phyloP scores from a whole-genome alignment of 169 alveolate species.

The Cryptosporidium parvum region DNA sequence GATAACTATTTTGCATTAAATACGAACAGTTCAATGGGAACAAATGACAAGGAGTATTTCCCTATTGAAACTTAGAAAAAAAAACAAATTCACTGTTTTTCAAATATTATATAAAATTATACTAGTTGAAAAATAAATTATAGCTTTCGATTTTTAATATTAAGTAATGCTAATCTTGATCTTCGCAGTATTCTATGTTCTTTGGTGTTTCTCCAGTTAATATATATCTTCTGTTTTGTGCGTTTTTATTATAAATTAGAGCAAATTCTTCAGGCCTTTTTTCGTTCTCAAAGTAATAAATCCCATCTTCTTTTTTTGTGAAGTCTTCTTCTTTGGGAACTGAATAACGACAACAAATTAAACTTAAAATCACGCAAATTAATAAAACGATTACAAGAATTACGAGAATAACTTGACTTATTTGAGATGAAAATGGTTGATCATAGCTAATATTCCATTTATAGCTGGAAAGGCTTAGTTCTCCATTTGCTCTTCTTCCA shows the following conservation, averaged over 20 bases:
- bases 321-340: conserved; percentile 61
- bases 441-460: conserved; percentile 10
- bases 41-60: conserved; percentile 23
- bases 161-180: conserved; percentile 5
- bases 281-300: conserved; percentile 38
- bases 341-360: conserved; percentile 33
- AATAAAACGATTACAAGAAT: conserved; percentile 15
- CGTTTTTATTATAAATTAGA: conserved; percentile 34
- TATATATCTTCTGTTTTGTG: conserved; percentile 52
- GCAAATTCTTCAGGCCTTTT: conserved; percentile 46
- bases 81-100: not conserved
- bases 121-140: conserved; percentile 12
- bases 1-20: conserved; percentile 33
- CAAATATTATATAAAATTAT: conserved; percentile 29
- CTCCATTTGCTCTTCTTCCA: not conserved
- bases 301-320: conserved; percentile 37
- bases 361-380: conserved; percentile 16
- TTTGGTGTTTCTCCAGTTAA: conserved; percentile 33
- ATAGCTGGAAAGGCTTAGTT: not conserved
- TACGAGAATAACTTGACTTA: conserved; percentile 36
- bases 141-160: not conserved
- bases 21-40: not conserved
- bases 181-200: not conserved
- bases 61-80: conserved; percentile 9
- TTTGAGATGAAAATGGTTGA: conserved; percentile 52